Percentiles rank a stretch among this genome's conserved stretches.
Evolutionary conservation across 163 green algal species (phyloP).

Genomic region (Chlamydomonas reinhardtii): DNA sequence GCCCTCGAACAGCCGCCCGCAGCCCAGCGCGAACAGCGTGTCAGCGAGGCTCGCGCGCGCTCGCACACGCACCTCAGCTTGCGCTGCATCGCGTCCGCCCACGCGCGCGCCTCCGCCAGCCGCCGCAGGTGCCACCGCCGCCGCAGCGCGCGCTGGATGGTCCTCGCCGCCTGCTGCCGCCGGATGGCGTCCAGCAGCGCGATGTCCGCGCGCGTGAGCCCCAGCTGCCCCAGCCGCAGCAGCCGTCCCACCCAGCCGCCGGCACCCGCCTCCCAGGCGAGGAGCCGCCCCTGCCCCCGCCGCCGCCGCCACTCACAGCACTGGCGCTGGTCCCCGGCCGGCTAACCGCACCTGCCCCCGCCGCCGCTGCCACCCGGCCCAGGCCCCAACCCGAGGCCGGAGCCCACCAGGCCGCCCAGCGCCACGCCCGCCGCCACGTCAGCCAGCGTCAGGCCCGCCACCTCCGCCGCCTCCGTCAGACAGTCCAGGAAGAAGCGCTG

Average conservation of each 20-base stretch:
- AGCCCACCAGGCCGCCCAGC: not conserved
- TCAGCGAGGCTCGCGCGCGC: constrained; percentile 37
- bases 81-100: constrained; percentile 30
- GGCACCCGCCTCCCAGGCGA: not conserved
- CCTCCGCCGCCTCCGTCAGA: constrained; percentile 28
- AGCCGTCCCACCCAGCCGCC: constrained; percentile 38
- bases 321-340: not conserved
- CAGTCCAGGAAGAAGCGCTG: constrained; percentile 42
- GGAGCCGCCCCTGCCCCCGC: no score
- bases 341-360: no score
- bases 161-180: constrained; percentile 17
- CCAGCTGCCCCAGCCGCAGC: constrained; percentile 53
- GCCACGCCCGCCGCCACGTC: not conserved
- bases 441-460: constrained; percentile 9
- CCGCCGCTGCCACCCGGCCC: no score
- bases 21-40: constrained; percentile 70
- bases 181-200: constrained; percentile 26
- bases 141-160: constrained; percentile 45
- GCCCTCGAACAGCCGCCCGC: constrained; percentile 69
- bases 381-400: no score
- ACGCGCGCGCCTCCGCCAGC: constrained; percentile 29
- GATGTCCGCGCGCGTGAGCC: constrained; percentile 41
- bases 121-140: constrained; percentile 19
- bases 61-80: constrained; percentile 10
- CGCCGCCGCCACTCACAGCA: no score